Evolutionary conservation across 75 land plant species (phyloP), one percentile per base, ranked within the genome.

Genomic region (Pinus taeda): DNA sequence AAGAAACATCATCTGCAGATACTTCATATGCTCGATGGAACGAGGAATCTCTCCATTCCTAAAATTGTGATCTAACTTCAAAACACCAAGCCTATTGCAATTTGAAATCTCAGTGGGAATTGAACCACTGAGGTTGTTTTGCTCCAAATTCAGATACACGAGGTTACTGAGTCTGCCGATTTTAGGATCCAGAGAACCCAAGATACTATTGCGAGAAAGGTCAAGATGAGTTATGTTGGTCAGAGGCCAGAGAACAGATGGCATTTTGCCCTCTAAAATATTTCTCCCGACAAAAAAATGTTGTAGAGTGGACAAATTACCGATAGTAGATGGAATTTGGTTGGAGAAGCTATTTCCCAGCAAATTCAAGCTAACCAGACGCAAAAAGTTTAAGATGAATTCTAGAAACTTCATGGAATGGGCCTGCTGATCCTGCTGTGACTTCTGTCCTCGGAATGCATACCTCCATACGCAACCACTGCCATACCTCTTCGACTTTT

Each of bases 341-440:
- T 86, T 86, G 9, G 57, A 57, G 56, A 86, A 83, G 57, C 22
- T 2, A 61, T 84, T 84, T 67, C 69, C 75, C 21, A 57, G 14
- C 49, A 84, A 57, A 15, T 82, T 85, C 64, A 84, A 73, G 5
- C 53, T 12, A 12, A 4, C 8, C 37, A 75, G 20, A 2, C 21
- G n/a, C 33, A n/a, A 8, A 3, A 66, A 42, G 14, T 42, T 63
- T 6, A 21, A 4, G 9, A 75, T 0, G 3, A 11, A 18, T 17
- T 3, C 77, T 2, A 73, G 77, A 75, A 75, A 29, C 12, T n/a
- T n/a, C n/a, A n/a, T n/a, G n/a, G n/a, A n/a, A n/a, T n/a, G n/a
- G n/a, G n/a, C n/a, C n/a, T n/a, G n/a, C n/a, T n/a, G n/a, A n/a
- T n/a, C n/a, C n/a, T n/a, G n/a, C n/a, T n/a, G n/a, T n/a, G n/a